These are phyloP conservation scores for Exophiala phaeomuriformis DNA, from an alignment of 2,329 filamentous ascomycete species.

Conservation along the genomic window DNA sequence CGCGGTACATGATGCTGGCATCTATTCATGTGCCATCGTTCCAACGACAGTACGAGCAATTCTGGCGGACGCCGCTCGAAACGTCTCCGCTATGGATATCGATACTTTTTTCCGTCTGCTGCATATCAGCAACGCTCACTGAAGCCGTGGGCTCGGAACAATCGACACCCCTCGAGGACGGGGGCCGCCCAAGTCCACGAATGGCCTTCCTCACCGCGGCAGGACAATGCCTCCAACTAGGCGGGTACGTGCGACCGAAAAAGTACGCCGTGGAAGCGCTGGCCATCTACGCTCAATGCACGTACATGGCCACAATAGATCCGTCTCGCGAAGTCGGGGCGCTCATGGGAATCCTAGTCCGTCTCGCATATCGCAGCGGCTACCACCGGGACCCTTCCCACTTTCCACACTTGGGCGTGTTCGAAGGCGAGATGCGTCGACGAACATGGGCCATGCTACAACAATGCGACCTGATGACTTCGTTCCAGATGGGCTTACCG, in stretches of 20 bases:
- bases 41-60: conserved; percentile 43
- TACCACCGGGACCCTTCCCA: conserved; percentile 50
- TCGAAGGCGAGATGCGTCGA: conserved; percentile 49
- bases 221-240: conserved; percentile 49
- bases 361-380: conserved; percentile 56
- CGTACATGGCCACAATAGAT: conserved; percentile 47
- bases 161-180: conserved; percentile 35
- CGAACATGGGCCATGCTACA: conserved; percentile 37
- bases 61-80: conserved; percentile 45
- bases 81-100: conserved; percentile 47
- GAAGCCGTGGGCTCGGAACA: conserved; percentile 9
- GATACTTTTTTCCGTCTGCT: conserved; percentile 48
- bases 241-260: conserved; percentile 31
- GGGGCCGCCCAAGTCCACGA: conserved; percentile 40
- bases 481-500: conserved; percentile 59
- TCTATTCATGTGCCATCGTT: conserved; percentile 22
- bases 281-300: conserved; percentile 44
- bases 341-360: conserved; percentile 48
- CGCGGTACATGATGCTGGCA: conserved; percentile 20
- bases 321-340: conserved; percentile 49
- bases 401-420: conserved; percentile 47
- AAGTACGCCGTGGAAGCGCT: conserved; percentile 27
- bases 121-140: conserved; percentile 20
- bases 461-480: conserved; percentile 55
- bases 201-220: conserved; percentile 30